Conservation (phyloP, 495 filamentous ascomycete species). For the Cudoniella acicularis region DNA sequence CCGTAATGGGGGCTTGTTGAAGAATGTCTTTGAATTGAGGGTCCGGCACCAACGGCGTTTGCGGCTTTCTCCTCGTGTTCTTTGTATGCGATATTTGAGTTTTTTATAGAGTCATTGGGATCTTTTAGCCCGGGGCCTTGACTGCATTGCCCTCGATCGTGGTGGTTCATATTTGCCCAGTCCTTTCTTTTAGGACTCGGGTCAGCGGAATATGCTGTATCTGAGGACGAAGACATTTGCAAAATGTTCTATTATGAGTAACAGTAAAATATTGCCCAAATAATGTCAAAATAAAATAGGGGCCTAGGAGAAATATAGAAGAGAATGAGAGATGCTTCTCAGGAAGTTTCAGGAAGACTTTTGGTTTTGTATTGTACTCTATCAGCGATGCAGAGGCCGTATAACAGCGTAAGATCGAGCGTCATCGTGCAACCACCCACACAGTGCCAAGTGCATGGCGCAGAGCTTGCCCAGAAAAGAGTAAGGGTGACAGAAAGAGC, state of each 20-base stretch:
- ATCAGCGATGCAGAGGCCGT: no score
- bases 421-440: conserved; percentile 6
- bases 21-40: conserved; percentile 1
- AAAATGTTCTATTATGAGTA: not conserved
- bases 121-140: conserved; percentile 9
- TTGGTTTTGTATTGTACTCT: no score
- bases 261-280: not conserved
- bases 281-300: not conserved
- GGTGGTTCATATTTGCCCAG: conserved; percentile 3
- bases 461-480: not conserved
- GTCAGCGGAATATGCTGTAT: conserved; percentile 6
- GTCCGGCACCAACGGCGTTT: conserved; percentile 7
- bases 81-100: conserved; percentile 10
- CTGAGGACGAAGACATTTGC: conserved; percentile 5
- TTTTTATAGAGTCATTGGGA: conserved; percentile 14
- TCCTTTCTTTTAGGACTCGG: conserved; percentile 6
- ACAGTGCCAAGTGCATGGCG: not conserved
- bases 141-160: conserved; percentile 3
- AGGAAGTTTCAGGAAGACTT: no score
- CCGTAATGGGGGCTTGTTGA: conserved; percentile 1
- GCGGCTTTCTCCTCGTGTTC: conserved; percentile 8
- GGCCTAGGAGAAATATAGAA: not conserved
- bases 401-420: no score
- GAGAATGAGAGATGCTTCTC: no score
- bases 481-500: not conserved